Base-by-base conservation (phyloP, 495 filamentous ascomycete species). In the Aspergillus sparsus region DNA sequence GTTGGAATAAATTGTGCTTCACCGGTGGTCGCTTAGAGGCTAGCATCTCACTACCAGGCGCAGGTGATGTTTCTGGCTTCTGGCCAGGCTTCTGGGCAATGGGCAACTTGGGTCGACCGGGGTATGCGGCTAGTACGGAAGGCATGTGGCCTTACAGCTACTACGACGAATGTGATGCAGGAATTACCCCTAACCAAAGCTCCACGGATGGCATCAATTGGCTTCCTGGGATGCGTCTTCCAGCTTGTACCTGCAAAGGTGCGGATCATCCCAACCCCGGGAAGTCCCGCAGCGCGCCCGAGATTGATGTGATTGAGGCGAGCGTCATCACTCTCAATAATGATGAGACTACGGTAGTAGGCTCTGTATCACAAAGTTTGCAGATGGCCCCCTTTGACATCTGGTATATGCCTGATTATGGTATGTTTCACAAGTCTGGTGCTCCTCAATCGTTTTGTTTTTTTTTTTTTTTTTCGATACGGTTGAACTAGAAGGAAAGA, bases 51-150 rank as follows among this genome's bases (percentile, higher is more conserved):
- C 76, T 92, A 8, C 89, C 89, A 6, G 89, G 89, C 16, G 68
- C 79, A 34, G 89, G 89, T 6, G 85, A 90, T 44, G 79, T 83
- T 31, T 75, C 84, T 32, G 88, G 89, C 16, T 88, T 91, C 70
- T 92, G 89, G 89, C 89, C 89, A 55, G 89, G 89, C 64, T 89
- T 90, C 72, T 92, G 89, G 89, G 81, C 89, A 0, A 89, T 89
- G 87, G 87, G 87, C 0, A 90, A 90, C 60, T 77, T 90, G 5
- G 87, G 83, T 44, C 81, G 88, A 55, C 85, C 87, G 34, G 88
- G 88, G 7, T 87, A 89, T 72, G 82, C 84, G 32, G 81, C 85
- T 11, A 87, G 84, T 0, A 89, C 87, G 3, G 88, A 90, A 57
- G 88, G 88, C n/a, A 74, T 89, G 67, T 90, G 87, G 89, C 89